Base-by-base conservation (phyloP, 139 green algal genomes). In the Deuterostichococcus epilithicus region DNA sequence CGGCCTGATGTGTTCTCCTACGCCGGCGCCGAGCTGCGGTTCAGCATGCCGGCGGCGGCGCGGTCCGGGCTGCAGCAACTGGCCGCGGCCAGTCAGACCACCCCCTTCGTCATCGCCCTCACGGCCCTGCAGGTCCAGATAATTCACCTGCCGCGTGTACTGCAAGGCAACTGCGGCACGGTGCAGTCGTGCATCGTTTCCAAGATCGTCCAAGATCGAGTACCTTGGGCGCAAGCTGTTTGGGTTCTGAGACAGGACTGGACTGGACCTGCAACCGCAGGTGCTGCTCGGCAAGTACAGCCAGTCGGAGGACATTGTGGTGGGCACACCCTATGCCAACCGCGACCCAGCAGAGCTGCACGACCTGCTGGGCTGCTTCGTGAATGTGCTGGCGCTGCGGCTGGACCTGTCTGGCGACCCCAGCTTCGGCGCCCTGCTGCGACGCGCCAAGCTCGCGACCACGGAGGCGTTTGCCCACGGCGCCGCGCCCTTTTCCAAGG, bases 311-410 rank as follows among this genome's bases (percentile, higher is more conserved):
- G 77, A 71, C 30, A 28, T 77, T 0, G n/a, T 77, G 47, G 30
- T 52, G 26, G 36, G 25, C 30, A 47, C 47, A 36, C 75, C 75
- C 13, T 35, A 63, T 45, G 47, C 75, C 39, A 66, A 66, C 39
- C 63, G 75, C n/a, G 34, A 65, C 26, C 0, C 36, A 0, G 20
- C 42, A n/a, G 60, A 42, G 39, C 1, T 80, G 33, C 58, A 73
- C n/a, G 68, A 47, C 28, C 35, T 65, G 38, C 37, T 80, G 23
- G 75, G 75, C 28, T 72, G 34, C 26, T 80, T 80, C 37, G 65
- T 80, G 35, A 80, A 80, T 23, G 28, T 20, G 18, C 52, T 63
- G 18, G 52, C 52, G 34, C 65, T 33, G 74, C 44, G 44, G 74
- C 75, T 63, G 52, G 65, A 76, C 33, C 63, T 80, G 59, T 25